These are phyloP conservation scores for Taxillus chinensis DNA, from an alignment of 164 flowering plant genomes.

Conservation along the genomic window DNA sequence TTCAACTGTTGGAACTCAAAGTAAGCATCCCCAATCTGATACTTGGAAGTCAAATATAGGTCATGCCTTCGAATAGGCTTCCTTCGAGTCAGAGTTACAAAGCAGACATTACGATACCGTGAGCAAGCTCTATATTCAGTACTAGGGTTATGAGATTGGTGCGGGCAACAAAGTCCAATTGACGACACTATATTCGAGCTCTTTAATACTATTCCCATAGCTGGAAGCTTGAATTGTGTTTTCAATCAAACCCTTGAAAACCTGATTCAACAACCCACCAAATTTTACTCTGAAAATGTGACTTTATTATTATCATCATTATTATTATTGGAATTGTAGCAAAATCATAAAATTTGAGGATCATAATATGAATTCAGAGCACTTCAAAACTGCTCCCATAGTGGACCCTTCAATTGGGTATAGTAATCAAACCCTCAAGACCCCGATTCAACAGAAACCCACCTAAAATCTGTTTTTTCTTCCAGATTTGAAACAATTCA, in stretches of 20 bases:
- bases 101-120: constrained; percentile 1
- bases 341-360: too few species aligned
- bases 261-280: too few species aligned
- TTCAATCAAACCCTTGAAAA: background rate
- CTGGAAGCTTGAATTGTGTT: background rate
- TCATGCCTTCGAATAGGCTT: constrained; percentile 5
- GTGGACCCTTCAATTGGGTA: too few species aligned
- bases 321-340: too few species aligned
- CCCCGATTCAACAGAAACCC: too few species aligned
- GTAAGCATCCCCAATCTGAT: background rate
- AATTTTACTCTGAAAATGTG: too few species aligned
- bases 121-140: constrained; percentile 2
- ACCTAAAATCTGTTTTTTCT: too few species aligned
- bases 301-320: too few species aligned
- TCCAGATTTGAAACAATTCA: too few species aligned
- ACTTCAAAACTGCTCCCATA: too few species aligned
- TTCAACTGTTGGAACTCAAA: background rate
- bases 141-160: background rate
- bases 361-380: too few species aligned
- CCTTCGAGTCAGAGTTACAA: constrained; percentile 6
- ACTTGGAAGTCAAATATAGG: constrained; percentile 4
- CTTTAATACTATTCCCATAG: constrained; percentile 18
- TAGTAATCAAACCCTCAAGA: too few species aligned
- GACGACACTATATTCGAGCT: constrained; percentile 12
- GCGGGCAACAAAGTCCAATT: constrained; percentile 12